Evolutionary conservation across 2,329 filamentous ascomycete genomes (phyloP).

Genomic region (Ophiocordyceps polyrhachis-furcata): DNA sequence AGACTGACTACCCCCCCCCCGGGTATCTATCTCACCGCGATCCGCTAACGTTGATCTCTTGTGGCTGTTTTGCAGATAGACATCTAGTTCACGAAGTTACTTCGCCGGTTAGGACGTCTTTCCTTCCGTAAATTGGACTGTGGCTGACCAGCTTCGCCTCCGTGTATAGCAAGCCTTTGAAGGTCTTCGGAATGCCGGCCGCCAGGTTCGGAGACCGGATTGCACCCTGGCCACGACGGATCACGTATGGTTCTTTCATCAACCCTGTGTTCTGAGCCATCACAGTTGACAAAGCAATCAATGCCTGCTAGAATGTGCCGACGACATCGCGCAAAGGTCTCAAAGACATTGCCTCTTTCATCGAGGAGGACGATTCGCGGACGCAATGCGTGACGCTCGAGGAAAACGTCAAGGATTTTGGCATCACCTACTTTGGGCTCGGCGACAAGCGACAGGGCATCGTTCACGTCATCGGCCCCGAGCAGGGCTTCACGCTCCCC

Average conservation of each 20-base stretch:
- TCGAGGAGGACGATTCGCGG: constrained; percentile 84
- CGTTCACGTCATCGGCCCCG: constrained; percentile 93
- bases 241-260: constrained; percentile 37
- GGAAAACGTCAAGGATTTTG: constrained; percentile 93
- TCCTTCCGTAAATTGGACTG: too few species aligned
- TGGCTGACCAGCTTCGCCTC: background rate
- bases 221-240: constrained; percentile 94
- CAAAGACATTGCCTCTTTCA: constrained; percentile 86
- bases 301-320: constrained; percentile 60
- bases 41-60: background rate
- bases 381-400: constrained; percentile 91
- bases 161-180: constrained; percentile 82
- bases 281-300: too few species aligned
- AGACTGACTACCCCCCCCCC: too few species aligned
- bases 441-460: constrained; percentile 95
- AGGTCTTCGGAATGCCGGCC: constrained; percentile 73
- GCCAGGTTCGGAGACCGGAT: constrained; percentile 80
- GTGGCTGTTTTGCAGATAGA: constrained; percentile 41
- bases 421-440: constrained; percentile 91
- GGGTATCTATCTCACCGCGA: too few species aligned
- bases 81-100: constrained; percentile 98
- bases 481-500: constrained; percentile 95
- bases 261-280: constrained; percentile 4
- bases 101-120: too few species aligned
- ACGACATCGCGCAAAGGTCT: constrained; percentile 80